These are phyloP conservation scores for Verruconis gallopava DNA, from an alignment of 2,329 filamentous ascomycete species.

Conservation along the genomic window DNA sequence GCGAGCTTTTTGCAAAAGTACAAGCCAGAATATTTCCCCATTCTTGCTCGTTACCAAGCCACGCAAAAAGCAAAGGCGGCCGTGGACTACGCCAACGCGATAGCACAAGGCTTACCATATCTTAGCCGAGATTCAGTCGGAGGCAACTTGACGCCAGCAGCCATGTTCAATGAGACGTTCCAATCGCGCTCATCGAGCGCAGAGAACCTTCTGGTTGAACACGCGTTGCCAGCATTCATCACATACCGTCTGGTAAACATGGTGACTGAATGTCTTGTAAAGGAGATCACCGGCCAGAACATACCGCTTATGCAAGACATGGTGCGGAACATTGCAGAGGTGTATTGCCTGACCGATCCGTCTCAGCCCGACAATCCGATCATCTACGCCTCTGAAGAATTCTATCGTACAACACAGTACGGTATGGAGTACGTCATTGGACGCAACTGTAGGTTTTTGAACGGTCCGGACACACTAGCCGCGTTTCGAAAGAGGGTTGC, in stretches of 20 bases:
- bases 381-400: conserved; percentile 33
- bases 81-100: conserved; percentile 31
- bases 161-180: conserved; percentile 25
- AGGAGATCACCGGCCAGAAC: conserved; percentile 30
- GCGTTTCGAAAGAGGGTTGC: conserved; percentile 23
- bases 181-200: conserved; percentile 20
- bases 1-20: conserved; percentile 28
- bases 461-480: conserved; percentile 27
- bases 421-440: conserved; percentile 30
- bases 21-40: conserved; percentile 21
- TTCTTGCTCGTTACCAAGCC: conserved; percentile 27
- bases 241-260: conserved; percentile 27
- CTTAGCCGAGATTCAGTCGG: conserved; percentile 5
- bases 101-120: conserved; percentile 23
- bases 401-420: conserved; percentile 32
- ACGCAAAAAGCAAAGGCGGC: conserved; percentile 30
- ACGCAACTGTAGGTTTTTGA: conserved; percentile 32
- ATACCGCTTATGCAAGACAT: conserved; percentile 28
- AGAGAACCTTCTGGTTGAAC: conserved; percentile 25
- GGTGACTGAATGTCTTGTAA: conserved; percentile 30
- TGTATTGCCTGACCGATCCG: conserved; percentile 33
- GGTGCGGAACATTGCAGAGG: conserved; percentile 30
- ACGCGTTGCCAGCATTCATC: conserved; percentile 30
- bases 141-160: conserved; percentile 15
- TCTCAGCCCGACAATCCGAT: conserved; percentile 31